Conservation (phyloP, 176 grass and related monocot genomes). For the Hyparrhenia diplandra region DNA sequence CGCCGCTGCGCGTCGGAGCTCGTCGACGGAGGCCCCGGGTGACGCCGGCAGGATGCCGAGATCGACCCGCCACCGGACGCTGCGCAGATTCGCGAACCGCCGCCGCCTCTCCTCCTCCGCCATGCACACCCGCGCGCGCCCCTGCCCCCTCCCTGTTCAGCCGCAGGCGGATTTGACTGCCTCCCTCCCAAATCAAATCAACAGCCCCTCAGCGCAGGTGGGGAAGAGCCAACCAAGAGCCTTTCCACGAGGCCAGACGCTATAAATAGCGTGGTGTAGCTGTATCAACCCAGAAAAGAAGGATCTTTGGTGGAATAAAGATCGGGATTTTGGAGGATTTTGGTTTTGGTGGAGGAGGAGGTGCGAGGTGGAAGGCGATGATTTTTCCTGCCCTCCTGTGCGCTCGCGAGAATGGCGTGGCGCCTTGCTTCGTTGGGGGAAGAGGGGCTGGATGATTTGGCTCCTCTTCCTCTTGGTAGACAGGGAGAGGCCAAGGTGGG, state of each 20-base stretch:
- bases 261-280: constrained; percentile 35
- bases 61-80: constrained; percentile 90
- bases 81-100: constrained; percentile 57
- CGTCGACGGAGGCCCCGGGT: constrained; percentile 60
- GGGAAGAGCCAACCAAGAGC: constrained; percentile 19
- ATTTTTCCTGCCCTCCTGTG: constrained; percentile 26
- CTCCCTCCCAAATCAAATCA: background rate
- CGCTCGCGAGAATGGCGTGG: constrained; percentile 31
- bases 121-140: no score
- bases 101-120: constrained; percentile 35
- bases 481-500: background rate
- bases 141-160: background rate
- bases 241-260: constrained; percentile 11
- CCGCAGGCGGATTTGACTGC: constrained; percentile 27
- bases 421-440: background rate
- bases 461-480: background rate
- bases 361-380: constrained; percentile 10
- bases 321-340: constrained; percentile 32
- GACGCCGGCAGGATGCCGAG: constrained; percentile 79
- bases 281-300: constrained; percentile 38
- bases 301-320: constrained; percentile 36
- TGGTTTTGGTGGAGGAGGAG: background rate
- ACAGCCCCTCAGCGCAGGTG: background rate
- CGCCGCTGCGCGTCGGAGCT: constrained; percentile 71
- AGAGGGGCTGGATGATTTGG: constrained; percentile 21